A percentile compares a stretch with the other conserved stretches of the same genome.
These are phyloP conservation scores for Emmonsia crescens DNA, from an alignment of 2,329 filamentous ascomycete genomes.

Conservation along the genomic window DNA sequence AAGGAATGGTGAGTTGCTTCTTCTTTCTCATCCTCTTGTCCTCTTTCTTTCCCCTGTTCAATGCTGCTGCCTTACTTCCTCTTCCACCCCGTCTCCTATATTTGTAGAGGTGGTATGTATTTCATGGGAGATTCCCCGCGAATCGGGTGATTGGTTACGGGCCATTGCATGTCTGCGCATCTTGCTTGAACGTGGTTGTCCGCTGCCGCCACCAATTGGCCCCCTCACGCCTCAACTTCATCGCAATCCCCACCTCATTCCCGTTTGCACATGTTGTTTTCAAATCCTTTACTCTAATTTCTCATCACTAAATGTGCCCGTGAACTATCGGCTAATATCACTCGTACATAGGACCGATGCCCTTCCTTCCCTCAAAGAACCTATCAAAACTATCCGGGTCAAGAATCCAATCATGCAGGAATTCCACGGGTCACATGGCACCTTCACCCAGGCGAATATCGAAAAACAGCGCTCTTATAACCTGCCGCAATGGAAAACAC, in stretches of 20 bases:
- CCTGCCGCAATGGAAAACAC: conserved; percentile 84
- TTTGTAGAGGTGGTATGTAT: neutral
- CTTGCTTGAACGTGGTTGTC: neutral
- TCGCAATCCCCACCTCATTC: too few relatives aligned
- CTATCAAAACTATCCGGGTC: conserved; percentile 83
- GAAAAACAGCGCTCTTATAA: conserved; percentile 95
- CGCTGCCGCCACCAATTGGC: neutral
- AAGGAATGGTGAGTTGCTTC: conserved; percentile 65
- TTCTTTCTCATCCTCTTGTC: neutral
- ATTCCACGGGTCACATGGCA: conserved; percentile 90
- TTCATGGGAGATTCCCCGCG: neutral
- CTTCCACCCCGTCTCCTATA: neutral
- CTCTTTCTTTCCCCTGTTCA: neutral
- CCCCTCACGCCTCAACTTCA: neutral
- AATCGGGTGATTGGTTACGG: neutral
- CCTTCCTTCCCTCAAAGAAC: conserved; percentile 67
- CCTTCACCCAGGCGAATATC: conserved; percentile 94
- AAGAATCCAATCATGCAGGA: conserved; percentile 98
- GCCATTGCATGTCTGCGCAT: neutral
- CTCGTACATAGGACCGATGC: conserved; percentile 47
- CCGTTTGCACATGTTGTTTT: too few relatives aligned
- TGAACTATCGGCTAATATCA: neutral
- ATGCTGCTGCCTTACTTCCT: neutral
- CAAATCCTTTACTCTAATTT: neutral
- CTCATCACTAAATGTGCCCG: neutral